phyloP scores from a whole-genome alignment of 2,329 filamentous ascomycete genomes.

The Nemania sp. region DNA sequence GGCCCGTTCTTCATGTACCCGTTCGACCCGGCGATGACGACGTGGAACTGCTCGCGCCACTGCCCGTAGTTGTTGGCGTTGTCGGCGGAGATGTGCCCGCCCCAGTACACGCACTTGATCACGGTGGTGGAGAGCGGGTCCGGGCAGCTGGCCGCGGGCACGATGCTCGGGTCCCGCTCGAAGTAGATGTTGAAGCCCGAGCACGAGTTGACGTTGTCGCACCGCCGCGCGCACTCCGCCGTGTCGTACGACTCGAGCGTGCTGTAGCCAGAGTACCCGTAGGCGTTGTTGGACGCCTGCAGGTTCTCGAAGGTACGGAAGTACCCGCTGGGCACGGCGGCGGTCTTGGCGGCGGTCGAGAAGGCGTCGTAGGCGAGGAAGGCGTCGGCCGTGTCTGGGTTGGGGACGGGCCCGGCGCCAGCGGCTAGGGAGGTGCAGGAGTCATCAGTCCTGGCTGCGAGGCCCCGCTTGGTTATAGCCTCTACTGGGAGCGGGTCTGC shows the following conservation, averaged over 20 bases:
- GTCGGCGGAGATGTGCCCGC: constrained; percentile 41
- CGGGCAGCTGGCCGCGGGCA: constrained; percentile 39
- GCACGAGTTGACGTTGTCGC: constrained; percentile 44
- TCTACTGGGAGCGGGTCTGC: constrained; percentile 41
- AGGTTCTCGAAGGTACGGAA: constrained; percentile 49
- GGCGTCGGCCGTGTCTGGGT: constrained; percentile 50
- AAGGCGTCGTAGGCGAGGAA: constrained; percentile 48
- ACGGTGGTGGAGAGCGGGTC: constrained; percentile 44
- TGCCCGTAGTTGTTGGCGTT: constrained; percentile 45
- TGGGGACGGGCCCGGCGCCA: constrained; percentile 49
- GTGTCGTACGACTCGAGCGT: constrained; percentile 44
- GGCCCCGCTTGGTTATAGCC: constrained; percentile 26
- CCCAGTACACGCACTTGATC: constrained; percentile 51
- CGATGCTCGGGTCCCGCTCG: constrained; percentile 46
- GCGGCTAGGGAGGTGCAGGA: constrained; percentile 41
- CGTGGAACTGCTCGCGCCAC: constrained; percentile 45
- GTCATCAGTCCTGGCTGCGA: constrained; percentile 34
- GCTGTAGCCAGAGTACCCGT: constrained; percentile 48
- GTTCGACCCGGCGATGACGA: constrained; percentile 58
- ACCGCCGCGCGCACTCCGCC: constrained; percentile 42
- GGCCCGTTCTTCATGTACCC: constrained; percentile 50
- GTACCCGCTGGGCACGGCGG: constrained; percentile 52
- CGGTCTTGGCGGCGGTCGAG: constrained; percentile 39
- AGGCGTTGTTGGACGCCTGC: constrained; percentile 50
- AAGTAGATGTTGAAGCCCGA: constrained; percentile 50